A percentile compares a stretch with the other conserved stretches of the same genome.
phyloP scores from a whole-genome alignment of 1,284 basidiomycete genomes.

The Papiliotrema nemorosa region DNA sequence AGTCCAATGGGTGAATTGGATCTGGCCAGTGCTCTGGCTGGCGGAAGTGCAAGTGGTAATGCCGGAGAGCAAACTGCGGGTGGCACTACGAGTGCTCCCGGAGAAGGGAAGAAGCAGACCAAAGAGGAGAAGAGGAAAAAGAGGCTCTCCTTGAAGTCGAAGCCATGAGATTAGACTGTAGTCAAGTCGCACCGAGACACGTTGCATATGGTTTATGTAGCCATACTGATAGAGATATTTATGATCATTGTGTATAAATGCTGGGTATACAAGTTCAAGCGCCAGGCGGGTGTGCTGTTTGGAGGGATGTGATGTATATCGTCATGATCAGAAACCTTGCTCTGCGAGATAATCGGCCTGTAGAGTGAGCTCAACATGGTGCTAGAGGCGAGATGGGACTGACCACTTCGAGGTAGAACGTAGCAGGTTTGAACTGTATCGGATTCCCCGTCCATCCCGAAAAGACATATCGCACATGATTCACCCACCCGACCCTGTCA shows the following conservation, averaged over 20 bases:
- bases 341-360: slow-evolving; percentile 47
- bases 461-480: slow-evolving; percentile 67
- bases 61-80: too few species aligned
- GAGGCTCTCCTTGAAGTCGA: background rate
- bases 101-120: background rate
- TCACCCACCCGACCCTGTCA: slow-evolving; percentile 52
- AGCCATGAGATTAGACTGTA: background rate
- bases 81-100: background rate
- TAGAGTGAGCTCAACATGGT: background rate
- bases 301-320: too few species aligned
- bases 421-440: slow-evolving; percentile 81
- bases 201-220: too few species aligned
- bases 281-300: too few species aligned
- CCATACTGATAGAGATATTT: too few species aligned
- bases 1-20: slow-evolving; percentile 4
- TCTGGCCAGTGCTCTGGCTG: background rate
- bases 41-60: background rate
- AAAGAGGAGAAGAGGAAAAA: slow-evolving; percentile 20
- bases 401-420: slow-evolving; percentile 77
- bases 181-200: background rate
- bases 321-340: slow-evolving; percentile 37
- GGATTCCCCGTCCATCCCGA: slow-evolving; percentile 81
- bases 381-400: background rate
- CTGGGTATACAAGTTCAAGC: too few species aligned
- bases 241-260: too few species aligned